Conservation (phyloP, 805 yeast species). For the Soucietia sequanensis region DNA sequence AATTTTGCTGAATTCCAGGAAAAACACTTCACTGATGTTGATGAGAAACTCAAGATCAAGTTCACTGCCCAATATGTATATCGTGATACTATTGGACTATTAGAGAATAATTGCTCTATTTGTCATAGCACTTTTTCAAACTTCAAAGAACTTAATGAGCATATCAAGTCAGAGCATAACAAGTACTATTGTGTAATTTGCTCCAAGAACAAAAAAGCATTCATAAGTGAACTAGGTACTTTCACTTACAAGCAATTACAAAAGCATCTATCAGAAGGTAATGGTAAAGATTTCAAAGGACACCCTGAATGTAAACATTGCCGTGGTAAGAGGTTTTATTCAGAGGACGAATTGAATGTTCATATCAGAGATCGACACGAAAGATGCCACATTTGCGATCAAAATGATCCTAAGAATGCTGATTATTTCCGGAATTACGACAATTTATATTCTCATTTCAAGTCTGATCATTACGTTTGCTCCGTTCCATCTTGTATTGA, state of each 20-base stretch:
- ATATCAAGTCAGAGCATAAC: slow-evolving; percentile 63
- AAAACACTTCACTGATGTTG: slow-evolving; percentile 28
- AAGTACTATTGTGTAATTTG: slow-evolving; percentile 73
- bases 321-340: slow-evolving; percentile 69
- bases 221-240: slow-evolving; percentile 65
- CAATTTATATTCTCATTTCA: slow-evolving; percentile 72
- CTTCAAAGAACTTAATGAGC: slow-evolving; percentile 63
- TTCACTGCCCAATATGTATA: slow-evolving; percentile 57
- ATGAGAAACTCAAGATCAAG: slow-evolving; percentile 51
- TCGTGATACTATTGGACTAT: slow-evolving; percentile 48
- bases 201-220: slow-evolving; percentile 70
- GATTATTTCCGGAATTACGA: slow-evolving; percentile 75
- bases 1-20: slow-evolving; percentile 37
- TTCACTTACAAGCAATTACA: slow-evolving; percentile 62
- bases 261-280: slow-evolving; percentile 73
- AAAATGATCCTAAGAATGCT: slow-evolving; percentile 54
- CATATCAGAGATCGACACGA: slow-evolving; percentile 87
- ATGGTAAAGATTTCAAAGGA: slow-evolving; percentile 75
- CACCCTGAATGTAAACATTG: slow-evolving; percentile 91
- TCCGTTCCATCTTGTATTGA: slow-evolving; percentile 76
- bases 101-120: slow-evolving; percentile 57
- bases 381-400: slow-evolving; percentile 87
- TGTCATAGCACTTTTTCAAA: slow-evolving; percentile 42
- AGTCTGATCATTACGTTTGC: slow-evolving; percentile 72
- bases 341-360: slow-evolving; percentile 78